phyloP scores from a whole-genome alignment of 257 asterid species.

The Nicotiana sylvestris region DNA sequence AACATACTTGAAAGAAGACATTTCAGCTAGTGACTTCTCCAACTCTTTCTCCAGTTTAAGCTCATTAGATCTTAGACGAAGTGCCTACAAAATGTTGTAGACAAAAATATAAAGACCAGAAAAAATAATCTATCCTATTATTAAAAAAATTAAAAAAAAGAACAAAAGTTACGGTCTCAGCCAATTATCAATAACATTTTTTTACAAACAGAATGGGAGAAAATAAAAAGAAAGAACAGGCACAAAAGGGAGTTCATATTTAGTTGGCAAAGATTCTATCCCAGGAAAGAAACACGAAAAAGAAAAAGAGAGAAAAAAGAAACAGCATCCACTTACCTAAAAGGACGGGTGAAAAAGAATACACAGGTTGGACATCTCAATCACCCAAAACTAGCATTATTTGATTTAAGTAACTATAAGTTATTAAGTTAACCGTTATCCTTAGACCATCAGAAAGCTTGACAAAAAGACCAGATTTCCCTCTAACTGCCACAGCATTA shows the following conservation, averaged over 20 bases:
- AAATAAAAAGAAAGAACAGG: neutral
- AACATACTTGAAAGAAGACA: slow-evolving; percentile 68
- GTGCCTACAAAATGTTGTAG: slow-evolving; percentile 47
- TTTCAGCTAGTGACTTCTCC: slow-evolving; percentile 66
- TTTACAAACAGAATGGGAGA: neutral
- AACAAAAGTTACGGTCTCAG: neutral
- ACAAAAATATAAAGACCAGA: neutral
- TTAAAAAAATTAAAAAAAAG: neutral
- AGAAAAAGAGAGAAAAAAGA: neutral
- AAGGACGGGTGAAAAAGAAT: neutral
- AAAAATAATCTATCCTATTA: neutral
- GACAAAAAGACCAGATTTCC: neutral
- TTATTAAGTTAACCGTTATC: neutral
- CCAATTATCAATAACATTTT: neutral
- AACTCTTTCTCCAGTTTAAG: slow-evolving; percentile 82
- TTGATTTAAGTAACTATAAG: neutral
- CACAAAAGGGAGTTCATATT: neutral
- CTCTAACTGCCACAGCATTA: neutral
- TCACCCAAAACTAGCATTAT: neutral
- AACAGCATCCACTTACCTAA: neutral
- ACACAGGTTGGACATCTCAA: slow-evolving; percentile 7
- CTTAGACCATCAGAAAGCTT: neutral
- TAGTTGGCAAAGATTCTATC: neutral
- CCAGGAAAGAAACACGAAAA: neutral
- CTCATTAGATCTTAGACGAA: slow-evolving; percentile 94